phyloP scores from a whole-genome alignment of 1,284 basidiomycete species.

The Puccinia coronata region DNA sequence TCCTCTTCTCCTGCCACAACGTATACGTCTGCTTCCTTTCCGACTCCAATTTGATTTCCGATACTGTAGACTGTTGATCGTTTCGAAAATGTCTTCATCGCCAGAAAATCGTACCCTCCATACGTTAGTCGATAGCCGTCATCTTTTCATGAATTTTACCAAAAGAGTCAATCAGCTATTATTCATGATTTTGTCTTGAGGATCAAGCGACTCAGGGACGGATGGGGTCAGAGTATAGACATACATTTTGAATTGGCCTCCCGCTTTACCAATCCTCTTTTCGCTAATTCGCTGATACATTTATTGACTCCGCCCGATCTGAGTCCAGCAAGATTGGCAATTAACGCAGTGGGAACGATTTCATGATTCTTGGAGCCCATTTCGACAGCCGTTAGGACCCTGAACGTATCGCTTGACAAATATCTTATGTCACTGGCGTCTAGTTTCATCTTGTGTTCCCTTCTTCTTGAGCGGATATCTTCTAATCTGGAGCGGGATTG shows the following conservation, averaged over 20 bases:
- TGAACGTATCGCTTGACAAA: slow-evolving; percentile 86
- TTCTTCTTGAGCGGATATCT: too few species aligned
- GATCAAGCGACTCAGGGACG: neutral
- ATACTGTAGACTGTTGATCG: slow-evolving; percentile 77
- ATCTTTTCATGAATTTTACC: slow-evolving; percentile 64
- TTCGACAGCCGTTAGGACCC: slow-evolving; percentile 91
- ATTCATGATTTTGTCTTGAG: too few species aligned
- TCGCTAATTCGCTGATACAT: slow-evolving; percentile 81
- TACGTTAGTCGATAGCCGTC: slow-evolving; percentile 97
- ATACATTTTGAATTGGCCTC: slow-evolving; percentile 88
- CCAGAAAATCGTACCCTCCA: slow-evolving; percentile 93
- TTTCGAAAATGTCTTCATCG: slow-evolving; percentile 88
- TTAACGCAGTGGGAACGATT: slow-evolving; percentile 82
- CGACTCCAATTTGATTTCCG: slow-evolving; percentile 96
- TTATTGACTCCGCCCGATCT: slow-evolving; percentile 92
- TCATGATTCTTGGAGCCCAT: slow-evolving; percentile 99
- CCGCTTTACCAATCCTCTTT: slow-evolving; percentile 83
- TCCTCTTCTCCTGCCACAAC: slow-evolving; percentile 82
- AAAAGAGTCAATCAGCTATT: too few species aligned
- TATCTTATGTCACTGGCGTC: slow-evolving; percentile 94
- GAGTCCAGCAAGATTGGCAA: slow-evolving; percentile 87
- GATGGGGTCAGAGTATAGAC: slow-evolving; percentile 54
- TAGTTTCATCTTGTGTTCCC: slow-evolving; percentile 69
- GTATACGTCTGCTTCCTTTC: slow-evolving; percentile 97
- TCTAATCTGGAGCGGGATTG: neutral